These are phyloP conservation scores for Solanum hybrid DNA, from an alignment of 305 asterid genomes.

Conservation along the genomic window DNA sequence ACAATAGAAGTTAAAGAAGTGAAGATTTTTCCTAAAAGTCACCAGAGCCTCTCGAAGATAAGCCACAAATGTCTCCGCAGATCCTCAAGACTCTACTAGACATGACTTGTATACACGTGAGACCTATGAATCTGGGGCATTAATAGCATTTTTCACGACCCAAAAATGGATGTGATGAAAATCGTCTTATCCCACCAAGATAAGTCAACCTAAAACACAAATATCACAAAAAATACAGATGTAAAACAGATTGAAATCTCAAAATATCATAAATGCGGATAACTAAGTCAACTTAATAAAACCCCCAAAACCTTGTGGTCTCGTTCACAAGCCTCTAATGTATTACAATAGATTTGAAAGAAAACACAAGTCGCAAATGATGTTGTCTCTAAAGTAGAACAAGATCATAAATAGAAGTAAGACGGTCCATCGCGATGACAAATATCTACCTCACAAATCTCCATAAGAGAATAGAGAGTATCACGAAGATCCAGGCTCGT, in stretches of 20 bases:
- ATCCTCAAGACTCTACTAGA: background rate
- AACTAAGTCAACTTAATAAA: background rate
- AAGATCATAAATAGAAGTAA: background rate
- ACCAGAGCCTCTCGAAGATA: background rate
- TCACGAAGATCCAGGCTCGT: background rate
- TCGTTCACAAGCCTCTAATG: background rate
- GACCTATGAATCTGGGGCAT: background rate
- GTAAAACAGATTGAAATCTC: background rate
- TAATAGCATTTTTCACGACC: background rate
- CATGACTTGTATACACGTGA: background rate
- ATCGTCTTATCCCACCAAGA: background rate
- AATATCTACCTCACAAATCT: background rate
- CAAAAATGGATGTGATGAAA: background rate
- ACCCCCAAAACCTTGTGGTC: background rate
- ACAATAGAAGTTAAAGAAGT: background rate
- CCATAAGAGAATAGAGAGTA: background rate
- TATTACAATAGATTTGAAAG: background rate
- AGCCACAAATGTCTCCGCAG: background rate
- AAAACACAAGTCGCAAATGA: background rate
- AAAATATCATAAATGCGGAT: background rate
- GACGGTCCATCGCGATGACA: background rate
- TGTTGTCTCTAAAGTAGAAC: background rate
- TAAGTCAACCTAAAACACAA: background rate
- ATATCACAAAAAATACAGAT: too few species aligned
- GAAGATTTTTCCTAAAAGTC: background rate